These are phyloP conservation scores for Barnettozyma sucrosica DNA, from an alignment of 805 yeast species.

Conservation along the genomic window DNA sequence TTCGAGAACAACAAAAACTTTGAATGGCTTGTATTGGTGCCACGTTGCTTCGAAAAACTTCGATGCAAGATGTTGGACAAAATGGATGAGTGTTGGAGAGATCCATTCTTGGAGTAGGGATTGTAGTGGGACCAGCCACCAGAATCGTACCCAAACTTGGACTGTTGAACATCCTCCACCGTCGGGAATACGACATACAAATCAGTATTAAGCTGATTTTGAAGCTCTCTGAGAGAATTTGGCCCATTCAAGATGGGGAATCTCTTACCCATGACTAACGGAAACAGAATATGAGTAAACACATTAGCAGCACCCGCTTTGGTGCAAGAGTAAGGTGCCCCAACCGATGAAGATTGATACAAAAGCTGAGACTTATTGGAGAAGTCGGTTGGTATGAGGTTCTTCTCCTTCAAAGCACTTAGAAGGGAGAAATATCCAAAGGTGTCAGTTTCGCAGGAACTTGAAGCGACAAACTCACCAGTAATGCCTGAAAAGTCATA, in stretches of 20 bases:
- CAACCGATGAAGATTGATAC: constrained; percentile 31
- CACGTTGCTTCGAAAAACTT: constrained; percentile 26
- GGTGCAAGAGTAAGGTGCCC: constrained; percentile 13
- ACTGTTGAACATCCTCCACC: constrained; percentile 4
- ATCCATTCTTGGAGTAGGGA: constrained; percentile 20
- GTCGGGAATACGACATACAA: constrained; percentile 40
- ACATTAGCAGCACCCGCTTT: constrained; percentile 13
- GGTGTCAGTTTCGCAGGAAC: constrained; percentile 37
- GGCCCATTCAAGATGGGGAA: constrained; percentile 13
- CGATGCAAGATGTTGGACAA: constrained; percentile 33
- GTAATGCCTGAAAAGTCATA: constrained; percentile 42
- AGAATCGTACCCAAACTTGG: constrained; percentile 36
- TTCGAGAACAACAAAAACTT: constrained; percentile 58
- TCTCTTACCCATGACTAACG: constrained; percentile 12
- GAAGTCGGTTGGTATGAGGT: constrained; percentile 10
- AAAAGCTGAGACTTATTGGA: constrained; percentile 20
- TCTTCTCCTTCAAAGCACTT: constrained; percentile 16
- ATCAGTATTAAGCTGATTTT: constrained; percentile 21
- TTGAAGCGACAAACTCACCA: constrained; percentile 51
- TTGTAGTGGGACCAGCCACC: constrained; percentile 49
- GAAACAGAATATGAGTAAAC: constrained; percentile 23
- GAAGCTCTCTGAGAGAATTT: constrained; percentile 22
- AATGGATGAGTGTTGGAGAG: constrained; percentile 33
- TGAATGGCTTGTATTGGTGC: constrained; percentile 52
- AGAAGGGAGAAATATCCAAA: constrained; percentile 27